Conservation (phyloP, 2,329 filamentous ascomycete genomes). For the Fonsecaea nubica region DNA sequence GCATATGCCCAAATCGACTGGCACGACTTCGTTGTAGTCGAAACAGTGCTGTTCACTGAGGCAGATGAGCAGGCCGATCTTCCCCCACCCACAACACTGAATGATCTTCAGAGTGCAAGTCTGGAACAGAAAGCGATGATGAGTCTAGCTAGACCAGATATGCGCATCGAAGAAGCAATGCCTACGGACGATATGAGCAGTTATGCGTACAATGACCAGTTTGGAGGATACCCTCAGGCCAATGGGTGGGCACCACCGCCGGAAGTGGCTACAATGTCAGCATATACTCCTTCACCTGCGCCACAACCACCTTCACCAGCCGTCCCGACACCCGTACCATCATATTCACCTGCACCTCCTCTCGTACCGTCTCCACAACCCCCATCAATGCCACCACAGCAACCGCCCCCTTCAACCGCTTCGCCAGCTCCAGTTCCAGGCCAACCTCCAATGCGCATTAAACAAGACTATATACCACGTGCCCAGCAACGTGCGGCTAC, state of each 20-base stretch:
- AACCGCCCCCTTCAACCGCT: constrained; percentile 77
- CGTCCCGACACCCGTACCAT: constrained; percentile 30
- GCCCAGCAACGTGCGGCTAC: constrained; percentile 71
- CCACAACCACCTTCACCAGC: constrained; percentile 42
- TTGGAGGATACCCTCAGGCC: constrained; percentile 48
- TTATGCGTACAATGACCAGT: constrained; percentile 57
- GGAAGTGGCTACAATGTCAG: constrained; percentile 42
- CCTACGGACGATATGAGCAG: constrained; percentile 71
- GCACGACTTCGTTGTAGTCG: constrained; percentile 96
- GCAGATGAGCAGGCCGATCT: constrained; percentile 84
- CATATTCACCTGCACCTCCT: constrained; percentile 50
- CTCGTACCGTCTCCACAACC: constrained; percentile 71
- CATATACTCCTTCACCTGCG: constrained; percentile 43
- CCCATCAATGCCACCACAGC: constrained; percentile 69
- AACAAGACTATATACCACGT: constrained; percentile 88
- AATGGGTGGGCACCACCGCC: constrained; percentile 43
- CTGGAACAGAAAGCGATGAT: constrained; percentile 93
- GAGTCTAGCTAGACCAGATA: constrained; percentile 75
- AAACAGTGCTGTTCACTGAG: constrained; percentile 91
- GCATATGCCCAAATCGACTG: constrained; percentile 90
- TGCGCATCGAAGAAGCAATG: constrained; percentile 94
- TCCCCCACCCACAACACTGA: constrained; percentile 84
- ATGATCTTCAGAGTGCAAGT: constrained; percentile 91
- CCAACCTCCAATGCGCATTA: constrained; percentile 75
- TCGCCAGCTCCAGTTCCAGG: constrained; percentile 46